Evolutionary conservation across 1,284 basidiomycete species (phyloP).

Genomic region (Ganoderma meredithae): DNA sequence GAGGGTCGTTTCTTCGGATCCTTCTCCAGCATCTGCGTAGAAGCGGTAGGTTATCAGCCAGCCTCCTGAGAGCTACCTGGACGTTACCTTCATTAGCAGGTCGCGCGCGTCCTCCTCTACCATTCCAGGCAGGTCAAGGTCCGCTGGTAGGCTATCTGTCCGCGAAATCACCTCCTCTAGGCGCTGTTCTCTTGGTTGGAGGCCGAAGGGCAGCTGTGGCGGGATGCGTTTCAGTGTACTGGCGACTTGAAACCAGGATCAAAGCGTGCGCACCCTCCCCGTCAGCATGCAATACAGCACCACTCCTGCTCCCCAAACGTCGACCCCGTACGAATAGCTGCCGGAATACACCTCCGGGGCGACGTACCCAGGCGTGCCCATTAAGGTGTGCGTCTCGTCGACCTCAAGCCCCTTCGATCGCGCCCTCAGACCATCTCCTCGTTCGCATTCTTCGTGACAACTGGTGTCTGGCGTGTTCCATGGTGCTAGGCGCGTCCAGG

Average conservation of each 20-base stretch:
- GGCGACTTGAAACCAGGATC: too few species aligned
- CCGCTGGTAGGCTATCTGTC: slow-evolving; percentile 23
- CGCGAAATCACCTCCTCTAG: slow-evolving; percentile 31
- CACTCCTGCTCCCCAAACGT: slow-evolving; percentile 54
- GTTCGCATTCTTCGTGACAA: neutral
- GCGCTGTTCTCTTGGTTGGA: slow-evolving; percentile 27
- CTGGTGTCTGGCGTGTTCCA: slow-evolving; percentile 42
- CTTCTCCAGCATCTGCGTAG: slow-evolving; percentile 37
- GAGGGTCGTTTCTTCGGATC: slow-evolving; percentile 34
- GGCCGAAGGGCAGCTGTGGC: slow-evolving; percentile 36
- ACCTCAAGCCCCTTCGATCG: slow-evolving; percentile 7
- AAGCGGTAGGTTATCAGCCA: neutral
- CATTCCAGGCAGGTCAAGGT: slow-evolving; percentile 22
- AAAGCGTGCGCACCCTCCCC: slow-evolving; percentile 41
- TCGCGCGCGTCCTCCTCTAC: slow-evolving; percentile 29
- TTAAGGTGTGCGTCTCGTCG: slow-evolving; percentile 29
- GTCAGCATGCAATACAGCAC: slow-evolving; percentile 67
- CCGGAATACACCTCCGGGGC: slow-evolving; percentile 62
- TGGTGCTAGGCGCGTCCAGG: slow-evolving; percentile 25
- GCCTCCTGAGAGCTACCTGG: neutral
- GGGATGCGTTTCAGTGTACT: slow-evolving; percentile 5
- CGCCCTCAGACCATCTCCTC: neutral
- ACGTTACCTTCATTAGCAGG: slow-evolving; percentile 29
- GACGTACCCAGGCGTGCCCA: slow-evolving; percentile 58
- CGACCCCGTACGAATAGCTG: slow-evolving; percentile 56